Evolutionary conservation across 2,329 filamentous ascomycete genomes (phyloP), one percentile per base, ranked within the genome.

Genomic region (Cercospora sp.): DNA sequence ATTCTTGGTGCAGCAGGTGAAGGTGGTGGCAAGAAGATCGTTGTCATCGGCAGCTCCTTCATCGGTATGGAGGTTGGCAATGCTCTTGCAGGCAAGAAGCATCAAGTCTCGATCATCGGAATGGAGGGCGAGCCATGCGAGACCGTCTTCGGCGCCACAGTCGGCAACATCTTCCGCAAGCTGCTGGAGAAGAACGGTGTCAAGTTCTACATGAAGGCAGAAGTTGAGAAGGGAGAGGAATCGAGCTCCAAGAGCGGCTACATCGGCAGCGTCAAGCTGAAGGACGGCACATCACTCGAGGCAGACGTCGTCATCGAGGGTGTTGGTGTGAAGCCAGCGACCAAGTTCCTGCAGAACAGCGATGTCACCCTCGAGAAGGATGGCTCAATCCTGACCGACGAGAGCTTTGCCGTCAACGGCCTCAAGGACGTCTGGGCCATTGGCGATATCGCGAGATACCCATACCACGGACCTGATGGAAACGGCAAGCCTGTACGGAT

Each of bases 31-130:
- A 97, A 97, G 85, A 97, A 97, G 80, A 89, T 99, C 72, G 93
- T 97, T 58, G 85, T 99, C 13, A 85, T 99, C 64, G 95, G 95
- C 49, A 94, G 91, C 68, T 97, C 93, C 0, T 99, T 99, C 80
- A 99, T 99, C 77, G 95, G 95, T 49, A 96, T 99, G 91, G 95
- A 99, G 80, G 88, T 96, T n/a, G 94, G 91, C 69, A 95, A 94
- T 71, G 90, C 83, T 63, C 82, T 96, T 0, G 89, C 91, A 0
- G 82, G 87, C 55, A 91, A 90, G 74, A 90, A 91, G 75, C 97
- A 99, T 79, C 82, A 89, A 8, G 93, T 99, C 16, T 91, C 91
- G 7, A 88, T 98, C 49, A 84, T 99, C 24, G 95, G 95, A 43
- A 94, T 94, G 91, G 93, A 97, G 77, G 88, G 88, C 68, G 88